Evolutionary conservation across 768 basidiomycete genomes (phyloP), one percentile per base, ranked within the genome.

Genomic region (Paxillus rubicundulus): DNA sequence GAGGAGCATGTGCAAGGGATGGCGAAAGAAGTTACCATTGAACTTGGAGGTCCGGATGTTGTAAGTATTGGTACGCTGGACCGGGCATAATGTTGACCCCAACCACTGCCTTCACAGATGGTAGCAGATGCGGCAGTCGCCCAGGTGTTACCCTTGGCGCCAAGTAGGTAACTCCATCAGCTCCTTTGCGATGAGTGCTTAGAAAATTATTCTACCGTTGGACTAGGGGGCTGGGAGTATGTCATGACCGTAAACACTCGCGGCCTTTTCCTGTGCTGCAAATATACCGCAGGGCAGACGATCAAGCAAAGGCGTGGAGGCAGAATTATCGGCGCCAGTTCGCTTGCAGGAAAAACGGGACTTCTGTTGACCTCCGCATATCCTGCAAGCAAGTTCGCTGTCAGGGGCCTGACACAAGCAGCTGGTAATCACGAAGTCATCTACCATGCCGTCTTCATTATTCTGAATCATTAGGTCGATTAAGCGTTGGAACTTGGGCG

Each of bases 1-100:
- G 80, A 81, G 47, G 57, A 56, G 1, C 70, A 78, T 7, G 79
- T 82, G 2, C 63, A 73, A 49, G 49, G 27, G 6, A 69, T 81
- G 65, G 62, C 83, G 2, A 64, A 66, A 3, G 46, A 48, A 0
- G 59, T 61, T 12, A 59, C 64, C 1, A 37, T 63, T 8, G 54
- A 59, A 9, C 63, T 80, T 9, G 80, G 79, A 2, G 61, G 73
- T 4, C 54, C 83, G 17, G 77, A 81, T 54, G 77, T 79, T n/a
- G 80, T 79, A 45, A 53, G 80, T 63, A 17, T 4, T 12, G 5
- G 9, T 0, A 16, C 10, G 32, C 7, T 1, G 1, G n/a, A 8
- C 10, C 20, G 9, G 7, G n/a, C 0, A 38, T 6, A 10, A 45
- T 39, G 9, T 0, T 34, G 18, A 7, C 16, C 32, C 14, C 6